A percentile compares a stretch with the other conserved stretches of the same genome.
Evolutionary conservation across 257 asterid species (phyloP).

Genomic region (Leptodermis oblonga): DNA sequence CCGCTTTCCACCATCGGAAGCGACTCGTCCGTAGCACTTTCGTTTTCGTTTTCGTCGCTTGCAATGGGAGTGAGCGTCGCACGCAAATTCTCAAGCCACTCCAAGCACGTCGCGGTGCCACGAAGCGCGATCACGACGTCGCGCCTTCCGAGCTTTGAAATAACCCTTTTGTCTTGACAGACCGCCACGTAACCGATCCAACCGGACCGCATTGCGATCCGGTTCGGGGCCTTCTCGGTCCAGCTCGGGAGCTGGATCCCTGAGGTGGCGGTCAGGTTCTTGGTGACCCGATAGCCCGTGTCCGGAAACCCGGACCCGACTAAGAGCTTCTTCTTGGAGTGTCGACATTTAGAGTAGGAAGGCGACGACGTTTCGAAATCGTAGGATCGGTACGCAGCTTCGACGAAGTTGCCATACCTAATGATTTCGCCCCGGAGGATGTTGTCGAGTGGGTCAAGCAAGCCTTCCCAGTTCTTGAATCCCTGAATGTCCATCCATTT

Average conservation of each 20-base stretch:
- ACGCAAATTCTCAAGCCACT: conserved; percentile 83
- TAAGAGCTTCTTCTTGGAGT: conserved; percentile 41
- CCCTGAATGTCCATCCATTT: conserved; percentile 85
- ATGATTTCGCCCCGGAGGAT: conserved; percentile 64
- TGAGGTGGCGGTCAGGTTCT: conserved; percentile 53
- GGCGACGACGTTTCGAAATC: conserved; percentile 56
- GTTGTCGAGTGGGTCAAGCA: conserved; percentile 78
- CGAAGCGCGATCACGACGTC: conserved; percentile 86
- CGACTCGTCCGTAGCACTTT: not conserved
- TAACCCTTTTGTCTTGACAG: conserved; percentile 53
- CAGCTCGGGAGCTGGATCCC: conserved; percentile 62
- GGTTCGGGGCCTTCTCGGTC: conserved; percentile 46
- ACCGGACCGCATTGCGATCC: conserved; percentile 58
- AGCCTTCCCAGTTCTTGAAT: conserved; percentile 60
- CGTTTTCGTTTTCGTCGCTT: not conserved
- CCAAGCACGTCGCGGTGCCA: conserved; percentile 77
- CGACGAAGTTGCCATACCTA: conserved; percentile 65
- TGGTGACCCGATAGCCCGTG: conserved; percentile 63
- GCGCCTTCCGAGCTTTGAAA: conserved; percentile 70
- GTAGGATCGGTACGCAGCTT: conserved; percentile 63
- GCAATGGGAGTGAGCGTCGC: conserved; percentile 58
- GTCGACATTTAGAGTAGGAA: conserved; percentile 45
- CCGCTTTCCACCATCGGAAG: conserved; percentile 90
- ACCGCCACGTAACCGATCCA: conserved; percentile 91
- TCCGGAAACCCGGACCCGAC: conserved; percentile 28